phyloP scores from a whole-genome alignment of 2,329 filamentous ascomycete genomes.

The Hypoxylon sp. region DNA sequence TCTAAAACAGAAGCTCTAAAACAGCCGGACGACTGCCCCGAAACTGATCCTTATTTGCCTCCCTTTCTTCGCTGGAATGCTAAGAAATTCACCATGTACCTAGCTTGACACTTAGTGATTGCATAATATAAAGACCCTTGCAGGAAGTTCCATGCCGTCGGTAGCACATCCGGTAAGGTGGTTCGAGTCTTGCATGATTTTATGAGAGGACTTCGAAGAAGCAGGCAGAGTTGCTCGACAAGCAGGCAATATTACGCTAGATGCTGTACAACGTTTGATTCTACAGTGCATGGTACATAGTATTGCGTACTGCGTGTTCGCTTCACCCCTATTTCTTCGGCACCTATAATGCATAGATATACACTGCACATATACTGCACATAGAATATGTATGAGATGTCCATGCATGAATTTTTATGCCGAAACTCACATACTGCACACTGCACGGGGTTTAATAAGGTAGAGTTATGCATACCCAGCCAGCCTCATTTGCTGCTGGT shows the following conservation, averaged over 20 bases:
- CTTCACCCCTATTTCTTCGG: slow-evolving; percentile 11
- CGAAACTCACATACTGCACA: slow-evolving; percentile 13
- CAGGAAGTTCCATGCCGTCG: slow-evolving; percentile 30
- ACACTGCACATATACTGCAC: slow-evolving; percentile 13
- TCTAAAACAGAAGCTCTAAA: slow-evolving; percentile 7
- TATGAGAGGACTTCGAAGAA: slow-evolving; percentile 3
- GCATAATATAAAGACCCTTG: slow-evolving; percentile 6
- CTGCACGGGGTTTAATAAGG: slow-evolving; percentile 6
- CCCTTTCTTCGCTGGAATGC: slow-evolving; percentile 7
- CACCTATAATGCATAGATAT: not conserved
- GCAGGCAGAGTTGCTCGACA: slow-evolving; percentile 13
- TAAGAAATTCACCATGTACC: not conserved
- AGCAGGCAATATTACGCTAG: slow-evolving; percentile 17
- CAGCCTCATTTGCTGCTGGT: slow-evolving; percentile 15
- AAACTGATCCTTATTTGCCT: not conserved
- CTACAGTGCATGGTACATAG: not conserved
- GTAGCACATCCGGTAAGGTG: slow-evolving; percentile 23
- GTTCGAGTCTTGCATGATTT: slow-evolving; percentile 34
- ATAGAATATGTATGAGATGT: slow-evolving; percentile 6
- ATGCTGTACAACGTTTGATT: slow-evolving; percentile 11
- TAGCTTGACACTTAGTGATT: not conserved
- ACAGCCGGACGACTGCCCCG: not conserved
- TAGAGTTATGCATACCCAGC: slow-evolving; percentile 26
- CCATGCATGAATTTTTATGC: slow-evolving; percentile 23
- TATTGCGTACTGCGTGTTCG: slow-evolving; percentile 18